Conservation (phyloP, 495 filamentous ascomycete species). For the Penicillium fimorum region DNA sequence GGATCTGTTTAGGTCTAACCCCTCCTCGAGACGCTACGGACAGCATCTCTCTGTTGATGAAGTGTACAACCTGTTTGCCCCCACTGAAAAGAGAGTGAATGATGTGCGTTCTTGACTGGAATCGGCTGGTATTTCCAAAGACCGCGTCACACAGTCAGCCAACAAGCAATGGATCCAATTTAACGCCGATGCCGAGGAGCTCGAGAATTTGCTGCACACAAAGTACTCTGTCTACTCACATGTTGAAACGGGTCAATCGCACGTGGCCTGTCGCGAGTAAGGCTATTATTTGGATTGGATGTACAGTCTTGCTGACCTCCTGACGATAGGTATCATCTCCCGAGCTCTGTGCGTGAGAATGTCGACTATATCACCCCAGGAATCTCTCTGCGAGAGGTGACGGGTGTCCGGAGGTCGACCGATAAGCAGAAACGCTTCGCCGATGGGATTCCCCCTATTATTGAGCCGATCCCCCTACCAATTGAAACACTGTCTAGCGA, state of each 20-base stretch:
- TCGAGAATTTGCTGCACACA: constrained; percentile 56
- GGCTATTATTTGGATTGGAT: background rate
- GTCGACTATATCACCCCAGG: constrained; percentile 59
- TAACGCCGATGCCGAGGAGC: constrained; percentile 49
- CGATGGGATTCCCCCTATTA: constrained; percentile 17
- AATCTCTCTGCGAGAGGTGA: constrained; percentile 31
- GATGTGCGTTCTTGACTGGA: constrained; percentile 50
- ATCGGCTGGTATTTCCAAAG: constrained; percentile 44
- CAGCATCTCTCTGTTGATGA: constrained; percentile 46
- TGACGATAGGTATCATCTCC: constrained; percentile 46
- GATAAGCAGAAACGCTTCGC: constrained; percentile 16
- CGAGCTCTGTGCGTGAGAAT: constrained; percentile 47
- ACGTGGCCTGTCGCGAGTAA: constrained; percentile 48
- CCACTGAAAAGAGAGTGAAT: constrained; percentile 39
- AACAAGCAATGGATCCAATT: constrained; percentile 56
- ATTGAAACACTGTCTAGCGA: constrained; percentile 18
- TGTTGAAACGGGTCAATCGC: constrained; percentile 39
- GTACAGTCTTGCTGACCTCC: constrained; percentile 6
- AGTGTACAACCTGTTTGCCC: constrained; percentile 53
- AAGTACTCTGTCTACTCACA: constrained; percentile 59
- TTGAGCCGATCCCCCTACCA: constrained; percentile 39
- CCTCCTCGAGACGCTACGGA: constrained; percentile 51
- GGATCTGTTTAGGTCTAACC: constrained; percentile 30
- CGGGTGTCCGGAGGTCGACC: constrained; percentile 3
- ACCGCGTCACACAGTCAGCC: constrained; percentile 45